Base-by-base conservation (phyloP, 495 filamentous ascomycete genomes). In the Xylaria flabelliformis region DNA sequence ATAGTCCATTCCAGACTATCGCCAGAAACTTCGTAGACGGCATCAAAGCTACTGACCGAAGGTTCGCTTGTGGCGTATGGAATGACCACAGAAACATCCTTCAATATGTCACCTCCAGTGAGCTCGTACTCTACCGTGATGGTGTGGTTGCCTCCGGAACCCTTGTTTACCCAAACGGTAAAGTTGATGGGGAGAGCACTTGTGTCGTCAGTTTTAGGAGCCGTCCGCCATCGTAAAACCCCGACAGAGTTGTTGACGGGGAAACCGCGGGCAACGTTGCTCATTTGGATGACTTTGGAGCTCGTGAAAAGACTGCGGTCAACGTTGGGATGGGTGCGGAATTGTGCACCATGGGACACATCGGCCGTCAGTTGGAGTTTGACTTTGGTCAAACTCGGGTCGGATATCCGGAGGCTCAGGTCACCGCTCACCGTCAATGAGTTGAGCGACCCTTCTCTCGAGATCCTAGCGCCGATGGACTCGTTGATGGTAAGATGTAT, bases 91-190 rank as follows among this genome's bases (percentile, higher is more conserved):
- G 89, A 85, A 44, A 98, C 95, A 79, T 98, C 95, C 67, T 90
- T 91, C 56, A 98, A 85, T 24, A 86, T 85, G 64, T 88, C 88
- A 8, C 88, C 86, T 67, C 93, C 92, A 0, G 91, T 92, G 67
- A 97, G 88, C 82, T 98, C 95, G 78, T 97, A 98, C 81, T 98
- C 95, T 9, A 98, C 88, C 0, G 94, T 98, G 74, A 98, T 86
- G 46, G 90, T 94, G 77, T 90, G 95, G 63, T 91, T 92, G 61
- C 88, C 88, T 48, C 91, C 91, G 15, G 90, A 88, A 61, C 92
- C 91, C 84, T 93, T 93, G 79, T 97, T 97, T 46, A 96, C 91
- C 95, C 95, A 98, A 24, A 97, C 95, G 12, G 93, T 97, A 78
- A 98, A 97, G 34, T 91, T 94, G 74, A 98, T 94, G 39, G 95